Conservation (phyloP, 2,329 filamentous ascomycete species). For the Fusarium denticulatum region DNA sequence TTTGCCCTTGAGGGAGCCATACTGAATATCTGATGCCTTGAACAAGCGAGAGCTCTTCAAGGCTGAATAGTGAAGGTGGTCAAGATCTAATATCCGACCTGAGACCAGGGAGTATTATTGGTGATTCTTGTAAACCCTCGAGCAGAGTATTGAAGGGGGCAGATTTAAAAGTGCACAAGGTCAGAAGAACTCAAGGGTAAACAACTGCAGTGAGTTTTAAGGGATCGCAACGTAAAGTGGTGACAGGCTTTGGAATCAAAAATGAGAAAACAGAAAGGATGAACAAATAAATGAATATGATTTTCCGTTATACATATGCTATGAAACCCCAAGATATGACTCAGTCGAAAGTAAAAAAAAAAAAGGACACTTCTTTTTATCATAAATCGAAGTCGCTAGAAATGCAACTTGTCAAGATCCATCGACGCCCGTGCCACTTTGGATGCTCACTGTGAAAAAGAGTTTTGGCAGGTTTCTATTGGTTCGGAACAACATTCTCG, state of each 20-base stretch:
- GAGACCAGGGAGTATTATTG: conserved; percentile 9
- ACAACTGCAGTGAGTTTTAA: conserved; percentile 5
- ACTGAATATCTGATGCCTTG: not conserved
- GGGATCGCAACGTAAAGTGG: not conserved
- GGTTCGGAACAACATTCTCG: not conserved
- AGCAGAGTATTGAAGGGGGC: conserved; percentile 11
- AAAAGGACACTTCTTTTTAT: conserved; percentile 39
- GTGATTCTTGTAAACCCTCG: not conserved
- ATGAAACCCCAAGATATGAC: conserved; percentile 22
- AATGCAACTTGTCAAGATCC: conserved; percentile 44
- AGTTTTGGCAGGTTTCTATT: conserved; percentile 39
- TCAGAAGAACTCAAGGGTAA: not conserved
- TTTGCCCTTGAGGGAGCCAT: conserved; percentile 43
- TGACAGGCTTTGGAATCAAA: not conserved
- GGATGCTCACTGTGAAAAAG: conserved; percentile 9
- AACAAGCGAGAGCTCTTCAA: not conserved
- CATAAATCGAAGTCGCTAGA: conserved; percentile 43
- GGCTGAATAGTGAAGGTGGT: not conserved
- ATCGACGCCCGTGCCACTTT: conserved; percentile 4
- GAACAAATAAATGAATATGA: not conserved
- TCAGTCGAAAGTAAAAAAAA: conserved; percentile 26
- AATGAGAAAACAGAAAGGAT: not conserved
- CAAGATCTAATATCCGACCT: not conserved
- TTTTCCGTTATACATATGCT: conserved; percentile 7
- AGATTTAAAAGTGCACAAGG: not conserved